These are phyloP conservation scores for Geotrichum bryndzae DNA, from an alignment of 1,139 yeast species.

Conservation along the genomic window DNA sequence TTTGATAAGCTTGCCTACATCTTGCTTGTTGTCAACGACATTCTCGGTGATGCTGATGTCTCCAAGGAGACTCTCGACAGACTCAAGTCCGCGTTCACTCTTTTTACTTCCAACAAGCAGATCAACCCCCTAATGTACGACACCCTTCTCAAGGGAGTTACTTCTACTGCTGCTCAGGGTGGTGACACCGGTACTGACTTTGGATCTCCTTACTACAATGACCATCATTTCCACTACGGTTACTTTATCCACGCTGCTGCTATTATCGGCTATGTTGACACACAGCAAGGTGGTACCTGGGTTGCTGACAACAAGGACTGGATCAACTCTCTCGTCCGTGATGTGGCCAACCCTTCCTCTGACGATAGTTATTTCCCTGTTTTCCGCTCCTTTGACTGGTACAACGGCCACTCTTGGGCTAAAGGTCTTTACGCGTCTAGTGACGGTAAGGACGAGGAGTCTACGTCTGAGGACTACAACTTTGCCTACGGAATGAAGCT, in stretches of 20 bases:
- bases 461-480: slow-evolving; percentile 64
- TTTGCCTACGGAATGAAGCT: slow-evolving; percentile 68
- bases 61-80: slow-evolving; percentile 39
- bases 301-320: slow-evolving; percentile 51
- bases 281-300: slow-evolving; percentile 59
- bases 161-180: slow-evolving; percentile 45
- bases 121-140: slow-evolving; percentile 62
- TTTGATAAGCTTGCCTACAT: slow-evolving; percentile 70
- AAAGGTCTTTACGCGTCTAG: slow-evolving; percentile 61
- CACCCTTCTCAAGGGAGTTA: slow-evolving; percentile 57
- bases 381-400: slow-evolving; percentile 70
- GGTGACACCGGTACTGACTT: slow-evolving; percentile 47
- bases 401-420: slow-evolving; percentile 76
- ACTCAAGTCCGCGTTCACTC: slow-evolving; percentile 50
- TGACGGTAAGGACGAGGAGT: slow-evolving; percentile 73
- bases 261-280: slow-evolving; percentile 56
- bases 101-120: slow-evolving; percentile 48
- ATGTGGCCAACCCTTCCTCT: slow-evolving; percentile 58
- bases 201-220: slow-evolving; percentile 63
- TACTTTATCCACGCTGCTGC: slow-evolving; percentile 71
- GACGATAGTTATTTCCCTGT: slow-evolving; percentile 59
- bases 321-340: slow-evolving; percentile 58
- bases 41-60: slow-evolving; percentile 20
- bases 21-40: slow-evolving; percentile 50
- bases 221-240: slow-evolving; percentile 74